A percentile compares a stretch with the other conserved stretches of the same genome.
Conservation (phyloP, 2,329 filamentous ascomycete species). For the Tolypocladium capitatum region DNA sequence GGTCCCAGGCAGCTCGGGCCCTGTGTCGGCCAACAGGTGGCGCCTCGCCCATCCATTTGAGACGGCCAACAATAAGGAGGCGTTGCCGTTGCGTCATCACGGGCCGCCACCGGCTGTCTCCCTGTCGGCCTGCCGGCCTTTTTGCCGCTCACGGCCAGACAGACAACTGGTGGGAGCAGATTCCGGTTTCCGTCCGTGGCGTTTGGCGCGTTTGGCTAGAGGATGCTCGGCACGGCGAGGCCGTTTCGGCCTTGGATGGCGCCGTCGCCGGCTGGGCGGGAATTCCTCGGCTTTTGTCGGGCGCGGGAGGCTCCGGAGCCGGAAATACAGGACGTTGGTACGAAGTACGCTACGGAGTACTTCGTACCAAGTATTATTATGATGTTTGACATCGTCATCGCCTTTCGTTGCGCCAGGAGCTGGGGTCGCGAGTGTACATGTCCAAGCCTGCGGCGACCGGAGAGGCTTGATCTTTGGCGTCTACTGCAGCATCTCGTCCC, state of each 20-base stretch:
- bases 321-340: not conserved
- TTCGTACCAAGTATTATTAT: too few species aligned
- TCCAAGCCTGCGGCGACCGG: not conserved
- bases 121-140: not conserved
- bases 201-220: not conserved
- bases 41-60: not conserved
- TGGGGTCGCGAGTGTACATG: not conserved
- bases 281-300: not conserved
- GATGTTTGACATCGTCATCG: not conserved
- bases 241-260: not conserved
- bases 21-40: not conserved
- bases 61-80: not conserved
- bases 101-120: not conserved
- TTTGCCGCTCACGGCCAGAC: not conserved
- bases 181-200: not conserved
- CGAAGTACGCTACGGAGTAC: too few species aligned
- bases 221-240: not conserved
- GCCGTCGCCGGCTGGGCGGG: not conserved
- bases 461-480: not conserved
- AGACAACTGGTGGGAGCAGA: too few species aligned
- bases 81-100: not conserved
- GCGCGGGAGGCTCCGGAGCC: not conserved
- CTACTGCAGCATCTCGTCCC: not conserved
- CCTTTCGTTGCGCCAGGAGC: too few species aligned
- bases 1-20: not conserved